Conservation (phyloP, 805 yeast species). For the Starmerella scarabaei region DNA sequence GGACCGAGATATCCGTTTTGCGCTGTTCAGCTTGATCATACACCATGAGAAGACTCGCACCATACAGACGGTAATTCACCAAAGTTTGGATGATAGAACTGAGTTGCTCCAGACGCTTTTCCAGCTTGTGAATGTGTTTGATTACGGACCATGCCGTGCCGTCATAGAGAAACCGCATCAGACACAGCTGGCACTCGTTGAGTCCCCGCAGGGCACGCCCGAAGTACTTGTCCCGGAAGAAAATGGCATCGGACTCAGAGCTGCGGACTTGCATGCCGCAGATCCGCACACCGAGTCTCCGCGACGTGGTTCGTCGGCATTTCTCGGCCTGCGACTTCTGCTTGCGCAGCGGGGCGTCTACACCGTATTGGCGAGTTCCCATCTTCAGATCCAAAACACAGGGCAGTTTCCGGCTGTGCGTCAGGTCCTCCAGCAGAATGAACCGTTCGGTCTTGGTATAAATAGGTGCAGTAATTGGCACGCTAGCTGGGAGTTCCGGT, state of each 20-base stretch:
- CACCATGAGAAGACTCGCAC: constrained; percentile 76
- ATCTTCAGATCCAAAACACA: constrained; percentile 90
- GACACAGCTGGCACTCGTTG: constrained; percentile 57
- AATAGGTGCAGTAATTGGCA: not conserved
- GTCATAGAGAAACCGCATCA: constrained; percentile 69
- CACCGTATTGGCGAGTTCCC: constrained; percentile 98
- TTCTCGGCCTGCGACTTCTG: constrained; percentile 67
- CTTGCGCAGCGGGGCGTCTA: constrained; percentile 68
- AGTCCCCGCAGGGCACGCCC: constrained; percentile 71
- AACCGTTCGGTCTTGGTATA: constrained; percentile 59
- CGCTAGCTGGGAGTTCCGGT: not conserved
- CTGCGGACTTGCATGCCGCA: constrained; percentile 93
- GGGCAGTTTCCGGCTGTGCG: constrained; percentile 68
- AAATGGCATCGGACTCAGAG: constrained; percentile 32
- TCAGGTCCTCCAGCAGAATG: constrained; percentile 78
- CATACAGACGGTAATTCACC: constrained; percentile 75
- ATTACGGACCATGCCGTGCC: constrained; percentile 52
- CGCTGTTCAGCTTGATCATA: constrained; percentile 50
- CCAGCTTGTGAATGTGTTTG: constrained; percentile 52
- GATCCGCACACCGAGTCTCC: constrained; percentile 73
- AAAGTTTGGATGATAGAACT: constrained; percentile 42
- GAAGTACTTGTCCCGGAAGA: constrained; percentile 78
- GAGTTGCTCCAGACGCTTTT: constrained; percentile 48
- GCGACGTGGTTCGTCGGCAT: constrained; percentile 69
- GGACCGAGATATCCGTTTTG: constrained; percentile 25